Evolutionary conservation across 2,329 filamentous ascomycete genomes (phyloP).

Genomic region (Aspergillus awamori): DNA sequence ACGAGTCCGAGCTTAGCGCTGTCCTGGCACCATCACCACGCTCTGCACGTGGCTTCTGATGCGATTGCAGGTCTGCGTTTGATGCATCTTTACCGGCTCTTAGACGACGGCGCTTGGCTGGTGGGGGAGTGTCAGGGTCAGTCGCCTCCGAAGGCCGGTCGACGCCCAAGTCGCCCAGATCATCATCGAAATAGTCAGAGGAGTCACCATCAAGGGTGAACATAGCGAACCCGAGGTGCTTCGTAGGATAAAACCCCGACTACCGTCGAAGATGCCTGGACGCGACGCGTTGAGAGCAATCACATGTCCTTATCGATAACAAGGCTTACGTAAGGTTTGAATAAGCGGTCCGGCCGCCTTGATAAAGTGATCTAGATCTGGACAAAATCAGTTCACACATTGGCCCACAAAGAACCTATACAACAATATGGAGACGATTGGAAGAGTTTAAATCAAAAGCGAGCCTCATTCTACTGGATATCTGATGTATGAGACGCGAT

Average conservation of each 20-base stretch:
- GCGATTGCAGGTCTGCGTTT: conserved; percentile 1
- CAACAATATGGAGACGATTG: too few relatives aligned
- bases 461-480: too few relatives aligned
- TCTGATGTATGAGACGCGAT: too few relatives aligned
- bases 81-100: conserved; percentile 13
- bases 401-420: too few relatives aligned
- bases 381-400: too few relatives aligned
- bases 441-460: too few relatives aligned
- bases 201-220: conserved; percentile 32
- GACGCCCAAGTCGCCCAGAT: conserved; percentile 32
- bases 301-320: conserved; percentile 1
- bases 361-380: too few relatives aligned
- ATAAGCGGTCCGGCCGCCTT: neutral
- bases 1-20: conserved; percentile 24
- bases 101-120: conserved; percentile 41
- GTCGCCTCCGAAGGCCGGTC: conserved; percentile 23
- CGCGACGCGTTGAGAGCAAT: conserved; percentile 19
- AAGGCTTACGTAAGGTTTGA: neutral
- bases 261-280: conserved; percentile 2
- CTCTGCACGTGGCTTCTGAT: neutral
- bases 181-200: conserved; percentile 35
- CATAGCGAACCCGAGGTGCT: conserved; percentile 27
- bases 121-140: conserved; percentile 26
- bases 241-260: neutral
- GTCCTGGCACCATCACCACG: conserved; percentile 17